Base-by-base conservation (phyloP, 208 protist genomes). In the Wallacemonas rigidus region DNA sequence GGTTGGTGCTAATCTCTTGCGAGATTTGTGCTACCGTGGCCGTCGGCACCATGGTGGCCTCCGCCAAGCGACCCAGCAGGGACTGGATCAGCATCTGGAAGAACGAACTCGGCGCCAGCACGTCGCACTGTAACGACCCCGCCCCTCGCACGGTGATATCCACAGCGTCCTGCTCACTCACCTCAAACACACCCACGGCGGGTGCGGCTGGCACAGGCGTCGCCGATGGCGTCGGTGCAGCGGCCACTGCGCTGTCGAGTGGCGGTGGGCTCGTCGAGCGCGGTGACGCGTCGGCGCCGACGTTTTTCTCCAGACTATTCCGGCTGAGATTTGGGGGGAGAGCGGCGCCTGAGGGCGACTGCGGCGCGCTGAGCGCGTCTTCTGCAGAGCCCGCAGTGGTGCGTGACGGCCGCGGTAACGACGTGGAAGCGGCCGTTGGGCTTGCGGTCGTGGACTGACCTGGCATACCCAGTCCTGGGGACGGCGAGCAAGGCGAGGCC, bases 81-180 rank as follows among this genome's bases (percentile, higher is more conserved):
- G 74, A 79, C 75, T 94, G 87, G 53, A 96, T 47, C 1, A 94
- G n/a, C 14, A 71, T 69, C 61, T 88, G 72, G 71, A 85, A 94
- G 26, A 96, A 81, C 8, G 54, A 26, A 0, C 67, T 67, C 51
- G 80, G n/a, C 15, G 80, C 48, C 53, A 77, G 43, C 68, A 87
- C 70, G 17, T 75, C 47, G 56, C 89, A 94, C 62, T 91, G 88
- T 67, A 96, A 51, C 9, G 89, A 93, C 7, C 83, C 82, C n/a
- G 61, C 36, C 8, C 81, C 82, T 2, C 91, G 82, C 50, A 87
- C 88, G 5, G 87, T 92, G 71, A 94, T 89, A 51, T 70, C 89
- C 26, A 73, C 69, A 2, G 91, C 87, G 40, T 94, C 81, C 47
- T 80, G 71, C 61, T 79, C 81, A 2, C 77, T 69, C 63, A 96